Percentiles rank a stretch among this genome's conserved stretches.
Conservation (phyloP, 352 stramenopile genomes). For the Thraustotheca clavata region DNA sequence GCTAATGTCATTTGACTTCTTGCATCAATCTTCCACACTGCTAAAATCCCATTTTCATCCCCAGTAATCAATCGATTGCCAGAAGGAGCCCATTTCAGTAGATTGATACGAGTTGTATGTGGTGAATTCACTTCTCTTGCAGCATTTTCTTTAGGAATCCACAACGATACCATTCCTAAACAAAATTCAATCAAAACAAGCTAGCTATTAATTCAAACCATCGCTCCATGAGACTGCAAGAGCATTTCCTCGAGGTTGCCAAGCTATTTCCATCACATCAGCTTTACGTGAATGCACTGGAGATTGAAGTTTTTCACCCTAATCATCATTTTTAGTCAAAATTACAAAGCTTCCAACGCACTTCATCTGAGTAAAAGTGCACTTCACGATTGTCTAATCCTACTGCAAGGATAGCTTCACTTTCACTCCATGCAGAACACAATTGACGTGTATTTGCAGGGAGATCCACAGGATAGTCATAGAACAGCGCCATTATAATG, state of each 20-base stretch:
- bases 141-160: constrained; percentile 60
- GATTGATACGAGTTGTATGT: constrained; percentile 63
- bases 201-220: constrained; percentile 25
- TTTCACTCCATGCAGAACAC: constrained; percentile 72
- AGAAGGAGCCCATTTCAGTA: constrained; percentile 80
- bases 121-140: constrained; percentile 73
- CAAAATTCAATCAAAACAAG: constrained; percentile 1
- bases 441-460: constrained; percentile 57
- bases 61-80: constrained; percentile 86
- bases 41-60: constrained; percentile 76
- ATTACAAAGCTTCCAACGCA: constrained; percentile 17
- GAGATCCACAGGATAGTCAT: constrained; percentile 71
- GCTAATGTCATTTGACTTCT: constrained; percentile 66
- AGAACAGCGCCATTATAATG: constrained; percentile 53
- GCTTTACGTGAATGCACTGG: constrained; percentile 50
- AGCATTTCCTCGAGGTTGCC: constrained; percentile 74
- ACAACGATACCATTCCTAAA: constrained; percentile 73
- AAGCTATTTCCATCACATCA: constrained; percentile 75
- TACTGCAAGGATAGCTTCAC: constrained; percentile 73
- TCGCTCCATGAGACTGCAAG: constrained; percentile 80
- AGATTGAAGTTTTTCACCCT: constrained; percentile 58
- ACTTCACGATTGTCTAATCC: constrained; percentile 75
- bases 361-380: constrained; percentile 87
- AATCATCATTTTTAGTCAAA: constrained; percentile 13
- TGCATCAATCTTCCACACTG: constrained; percentile 81